Percentiles rank a stretch among this genome's conserved stretches.
phyloP scores from a whole-genome alignment of 129 eudicot species.

The Tagetes patula region DNA sequence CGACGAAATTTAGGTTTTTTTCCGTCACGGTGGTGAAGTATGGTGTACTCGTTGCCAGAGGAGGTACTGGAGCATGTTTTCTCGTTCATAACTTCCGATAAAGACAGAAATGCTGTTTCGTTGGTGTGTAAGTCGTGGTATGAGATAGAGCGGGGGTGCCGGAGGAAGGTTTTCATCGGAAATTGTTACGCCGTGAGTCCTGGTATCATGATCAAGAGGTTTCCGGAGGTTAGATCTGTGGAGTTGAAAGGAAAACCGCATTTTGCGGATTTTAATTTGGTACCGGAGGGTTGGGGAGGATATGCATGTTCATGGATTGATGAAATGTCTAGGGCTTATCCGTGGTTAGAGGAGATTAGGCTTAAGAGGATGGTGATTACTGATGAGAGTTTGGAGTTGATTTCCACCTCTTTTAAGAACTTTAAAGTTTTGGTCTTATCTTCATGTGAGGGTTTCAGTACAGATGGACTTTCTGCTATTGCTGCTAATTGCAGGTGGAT shows the following conservation, averaged over 20 bases:
- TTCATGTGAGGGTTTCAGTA: constrained; percentile 84
- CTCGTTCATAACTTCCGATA: constrained; percentile 48
- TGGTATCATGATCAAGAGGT: constrained; percentile 48
- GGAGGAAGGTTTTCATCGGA: constrained; percentile 60
- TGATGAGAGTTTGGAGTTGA: constrained; percentile 78
- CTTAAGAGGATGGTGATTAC: constrained; percentile 82
- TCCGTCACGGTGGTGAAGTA: constrained; percentile 3
- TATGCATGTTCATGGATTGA: constrained; percentile 53
- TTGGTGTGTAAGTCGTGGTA: constrained; percentile 83
- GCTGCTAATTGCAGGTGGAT: constrained; percentile 92
- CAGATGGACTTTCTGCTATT: constrained; percentile 87
- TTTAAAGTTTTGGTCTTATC: constrained; percentile 76
- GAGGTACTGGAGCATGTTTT: constrained; percentile 72
- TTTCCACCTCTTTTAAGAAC: constrained; percentile 54
- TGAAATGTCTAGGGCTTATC: constrained; percentile 35
- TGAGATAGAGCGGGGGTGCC: constrained; percentile 72
- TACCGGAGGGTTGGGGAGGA: constrained; percentile 90
- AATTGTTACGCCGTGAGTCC: constrained; percentile 78
- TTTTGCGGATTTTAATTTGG: constrained; percentile 78
- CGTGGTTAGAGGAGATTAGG: constrained; percentile 69
- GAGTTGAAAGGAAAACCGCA: constrained; percentile 67
- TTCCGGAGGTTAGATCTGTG: constrained; percentile 44
- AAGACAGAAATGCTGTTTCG: constrained; percentile 63
- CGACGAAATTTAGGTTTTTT: not conserved
- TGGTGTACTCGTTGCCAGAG: constrained; percentile 68